Conservation (phyloP, 768 basidiomycete genomes). For the Leccinum boreale region DNA sequence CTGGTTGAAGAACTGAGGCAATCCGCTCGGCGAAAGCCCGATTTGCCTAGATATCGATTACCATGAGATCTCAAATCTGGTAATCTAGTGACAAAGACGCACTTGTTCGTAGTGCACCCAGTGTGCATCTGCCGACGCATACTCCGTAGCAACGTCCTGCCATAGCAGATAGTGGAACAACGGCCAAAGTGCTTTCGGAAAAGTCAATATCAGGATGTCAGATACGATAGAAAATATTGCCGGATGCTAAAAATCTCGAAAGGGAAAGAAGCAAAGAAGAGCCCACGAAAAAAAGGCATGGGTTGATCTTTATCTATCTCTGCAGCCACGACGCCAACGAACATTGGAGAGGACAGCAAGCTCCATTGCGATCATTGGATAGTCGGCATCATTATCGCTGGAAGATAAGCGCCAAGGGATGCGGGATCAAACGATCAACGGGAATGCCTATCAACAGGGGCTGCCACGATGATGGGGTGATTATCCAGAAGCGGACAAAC, state of each 20-base stretch:
- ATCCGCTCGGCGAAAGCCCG: conserved; percentile 75
- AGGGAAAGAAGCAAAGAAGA: neutral
- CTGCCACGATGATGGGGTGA: neutral
- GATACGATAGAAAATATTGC: neutral
- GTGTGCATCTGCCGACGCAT: conserved; percentile 78
- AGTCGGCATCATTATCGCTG: neutral
- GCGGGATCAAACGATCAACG: conserved; percentile 5
- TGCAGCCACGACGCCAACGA: neutral
- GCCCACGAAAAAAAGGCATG: neutral
- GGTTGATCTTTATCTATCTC: conserved; percentile 1
- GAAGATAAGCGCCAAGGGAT: neutral
- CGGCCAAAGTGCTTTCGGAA: conserved; percentile 81
- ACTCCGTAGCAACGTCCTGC: conserved; percentile 92
- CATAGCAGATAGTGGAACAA: conserved; percentile 98
- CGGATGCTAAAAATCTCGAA: neutral
- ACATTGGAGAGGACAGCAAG: neutral
- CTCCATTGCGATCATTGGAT: neutral
- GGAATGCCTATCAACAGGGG: neutral
- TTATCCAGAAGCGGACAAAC: conserved; percentile 2
- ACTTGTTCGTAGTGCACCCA: conserved; percentile 46
- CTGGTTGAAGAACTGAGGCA: conserved; percentile 72
- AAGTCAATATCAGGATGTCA: conserved; percentile 8
- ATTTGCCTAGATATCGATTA: conserved; percentile 59
- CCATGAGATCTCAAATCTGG: conserved; percentile 2
- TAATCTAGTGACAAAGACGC: neutral